These are phyloP conservation scores for Lachancea sp. DNA, from an alignment of 805 yeast species.

Conservation along the genomic window DNA sequence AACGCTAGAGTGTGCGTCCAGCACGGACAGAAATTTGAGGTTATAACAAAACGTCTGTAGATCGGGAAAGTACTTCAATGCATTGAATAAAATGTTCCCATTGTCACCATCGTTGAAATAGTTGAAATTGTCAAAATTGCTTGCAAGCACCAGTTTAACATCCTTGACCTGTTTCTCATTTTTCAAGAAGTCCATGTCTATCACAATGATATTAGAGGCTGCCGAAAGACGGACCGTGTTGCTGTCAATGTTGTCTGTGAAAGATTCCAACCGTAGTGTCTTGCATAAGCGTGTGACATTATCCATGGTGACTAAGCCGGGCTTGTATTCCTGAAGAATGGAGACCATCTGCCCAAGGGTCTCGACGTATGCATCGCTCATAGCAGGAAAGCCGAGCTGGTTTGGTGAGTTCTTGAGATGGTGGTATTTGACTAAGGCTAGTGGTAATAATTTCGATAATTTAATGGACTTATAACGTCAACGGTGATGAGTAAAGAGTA, in stretches of 20 bases:
- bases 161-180: slow-evolving; percentile 24
- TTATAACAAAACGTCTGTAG: slow-evolving; percentile 30
- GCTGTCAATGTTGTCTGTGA: slow-evolving; percentile 27
- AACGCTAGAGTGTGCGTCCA: slow-evolving; percentile 29
- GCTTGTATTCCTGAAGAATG: slow-evolving; percentile 28
- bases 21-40: slow-evolving; percentile 26
- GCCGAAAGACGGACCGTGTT: slow-evolving; percentile 29
- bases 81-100: slow-evolving; percentile 29
- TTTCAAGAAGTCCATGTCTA: slow-evolving; percentile 32
- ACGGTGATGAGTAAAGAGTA: too few relatives aligned
- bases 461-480: too few relatives aligned
- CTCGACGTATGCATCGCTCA: slow-evolving; percentile 27
- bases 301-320: slow-evolving; percentile 29
- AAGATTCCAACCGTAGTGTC: slow-evolving; percentile 31
- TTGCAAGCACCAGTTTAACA: slow-evolving; percentile 33
- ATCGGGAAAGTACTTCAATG: slow-evolving; percentile 24
- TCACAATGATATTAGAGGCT: slow-evolving; percentile 33
- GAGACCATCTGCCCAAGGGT: slow-evolving; percentile 27
- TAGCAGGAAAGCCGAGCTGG: background rate
- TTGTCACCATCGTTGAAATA: slow-evolving; percentile 23
- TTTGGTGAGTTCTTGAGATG: too few relatives aligned
- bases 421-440: too few relatives aligned
- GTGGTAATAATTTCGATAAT: background rate
- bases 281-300: slow-evolving; percentile 32
- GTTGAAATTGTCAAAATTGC: slow-evolving; percentile 33